Base-by-base conservation (phyloP, 2,329 filamentous ascomycete species). In the Nothopassalora personata region DNA sequence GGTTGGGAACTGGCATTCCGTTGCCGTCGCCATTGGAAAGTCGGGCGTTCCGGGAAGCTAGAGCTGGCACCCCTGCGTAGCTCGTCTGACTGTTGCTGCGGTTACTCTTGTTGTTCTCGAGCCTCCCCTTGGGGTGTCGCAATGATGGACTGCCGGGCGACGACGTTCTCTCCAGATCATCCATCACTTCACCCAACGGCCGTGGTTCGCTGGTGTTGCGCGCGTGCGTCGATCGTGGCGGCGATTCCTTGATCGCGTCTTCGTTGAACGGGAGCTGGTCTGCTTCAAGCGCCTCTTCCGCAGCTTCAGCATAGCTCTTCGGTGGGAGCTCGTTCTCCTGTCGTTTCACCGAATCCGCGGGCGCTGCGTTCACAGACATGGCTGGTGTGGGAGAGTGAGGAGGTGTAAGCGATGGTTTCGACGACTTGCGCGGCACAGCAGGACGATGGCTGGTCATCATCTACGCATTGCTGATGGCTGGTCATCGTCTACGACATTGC, bases 261-360 rank as follows among this genome's bases (percentile, higher is more conserved):
- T 65, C 66, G 50, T 66, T 60, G 48, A 65, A 51, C 5, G 63
- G 59, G 7, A 58, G 52, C 27, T 63, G 57, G n/a, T 61, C 56
- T 13, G 60, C 52, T 50, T 61, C 54, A 19, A 62, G 39, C 55
- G 60, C 71, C 71, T 64, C 60, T 47, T 69, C 62, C 28, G 73
- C 72, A 33, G 76, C 76, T 60, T 75, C 76, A 34, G 74, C 75
- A 65, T 76, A 79, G 51, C 74, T 75, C 65, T 78, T 79, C 60
- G 74, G 74, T 18, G 73, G 66, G 34, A 77, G 71, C 36, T 73
- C 59, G 18, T 74, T 71, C 43, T 72, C 67, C 36, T 72, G 66
- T 54, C 76, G 74, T 63, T 74, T 73, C 45, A 72, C 66, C 13
- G 75, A 73, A 59, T 69, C 70, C 46, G 75, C 72, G 27, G 75